Evolutionary conservation across 805 yeast genomes (phyloP), one percentile per base, ranked within the genome.

Genomic region (Metschnikowia similis): DNA sequence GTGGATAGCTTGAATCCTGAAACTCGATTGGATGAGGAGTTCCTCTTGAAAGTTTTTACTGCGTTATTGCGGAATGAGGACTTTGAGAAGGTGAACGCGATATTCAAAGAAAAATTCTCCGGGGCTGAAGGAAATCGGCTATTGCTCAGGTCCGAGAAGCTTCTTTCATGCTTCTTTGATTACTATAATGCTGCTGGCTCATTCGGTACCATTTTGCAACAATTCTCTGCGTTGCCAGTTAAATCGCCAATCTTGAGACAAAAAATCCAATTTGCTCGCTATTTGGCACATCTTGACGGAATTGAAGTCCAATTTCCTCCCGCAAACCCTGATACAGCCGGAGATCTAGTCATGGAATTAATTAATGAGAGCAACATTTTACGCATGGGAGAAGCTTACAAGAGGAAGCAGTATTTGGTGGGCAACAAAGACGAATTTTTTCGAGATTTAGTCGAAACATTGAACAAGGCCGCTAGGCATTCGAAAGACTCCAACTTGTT

Each of bases 151-250:
- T 64, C 59, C 17, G 46, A 56, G 26, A 52, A 53, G 21, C 55
- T 67, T n/a, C 45, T 60, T 9, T 45, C 50, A 7, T 50, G 60
- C 37, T 56, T 67, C 29, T 53, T 66, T 32, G 55, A 56, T 13
- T 67, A 64, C 51, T 65, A 65, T 50, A 52, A 58, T 30, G 41
- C 50, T 29, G 21, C 49, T 42, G 63, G 69, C 21, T 42, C 59
- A 10, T 41, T 43, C 34, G 55, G 59, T 10, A 29, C 57, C 17
- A 58, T 66, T 2, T 34, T 59, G 27, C 31, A 52, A 17, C 57
- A 61, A 31, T 66, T 64, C 45, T 53, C 48, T 2, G 35, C 47
- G 1, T 45, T 58, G 34, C 45, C 53, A 6, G 47, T 48, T 3
- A 48, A 53, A 6, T 59, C 65, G 1, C 42, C 50, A 2, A 48